Percentiles rank a stretch among this genome's conserved stretches.
Conservation (phyloP, 805 yeast species). For the Yarrowia sp. region DNA sequence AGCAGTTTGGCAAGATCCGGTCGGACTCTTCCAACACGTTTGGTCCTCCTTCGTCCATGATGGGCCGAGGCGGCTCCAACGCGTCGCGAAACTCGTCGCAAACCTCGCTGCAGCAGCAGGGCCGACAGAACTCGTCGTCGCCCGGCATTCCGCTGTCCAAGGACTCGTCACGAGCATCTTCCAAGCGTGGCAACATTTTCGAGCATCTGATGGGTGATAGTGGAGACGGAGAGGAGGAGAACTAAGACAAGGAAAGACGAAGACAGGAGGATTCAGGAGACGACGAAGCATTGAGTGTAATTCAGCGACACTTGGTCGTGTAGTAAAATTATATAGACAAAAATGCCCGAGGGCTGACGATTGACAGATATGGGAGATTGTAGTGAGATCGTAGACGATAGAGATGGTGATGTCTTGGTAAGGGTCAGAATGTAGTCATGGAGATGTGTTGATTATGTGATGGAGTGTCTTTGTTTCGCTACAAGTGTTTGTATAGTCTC, state of each 20-base stretch:
- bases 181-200: slow-evolving; percentile 45
- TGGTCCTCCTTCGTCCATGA: slow-evolving; percentile 40
- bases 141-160: slow-evolving; percentile 46
- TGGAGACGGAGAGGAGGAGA: slow-evolving; percentile 42
- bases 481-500: too few species aligned
- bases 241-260: slow-evolving; percentile 62
- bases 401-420: too few species aligned
- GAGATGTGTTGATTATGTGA: too few species aligned
- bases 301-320: slow-evolving; percentile 46
- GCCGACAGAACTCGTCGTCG: slow-evolving; percentile 43
- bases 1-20: slow-evolving; percentile 44
- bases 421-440: too few species aligned
- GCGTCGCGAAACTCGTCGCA: slow-evolving; percentile 45
- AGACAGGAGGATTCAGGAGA: not conserved
- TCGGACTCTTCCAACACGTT: slow-evolving; percentile 39
- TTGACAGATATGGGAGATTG: not conserved
- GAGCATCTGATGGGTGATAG: slow-evolving; percentile 46
- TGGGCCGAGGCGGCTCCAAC: slow-evolving; percentile 43
- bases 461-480: too few species aligned
- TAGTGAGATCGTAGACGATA: too few species aligned
- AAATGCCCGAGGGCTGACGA: slow-evolving; percentile 22
- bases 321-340: slow-evolving; percentile 37
- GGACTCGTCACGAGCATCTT: slow-evolving; percentile 43
- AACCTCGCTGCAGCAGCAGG: slow-evolving; percentile 44
- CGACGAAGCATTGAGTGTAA: slow-evolving; percentile 72